phyloP scores from a whole-genome alignment of 352 stramenopile genomes.

The Globisporangium takayamanum region DNA sequence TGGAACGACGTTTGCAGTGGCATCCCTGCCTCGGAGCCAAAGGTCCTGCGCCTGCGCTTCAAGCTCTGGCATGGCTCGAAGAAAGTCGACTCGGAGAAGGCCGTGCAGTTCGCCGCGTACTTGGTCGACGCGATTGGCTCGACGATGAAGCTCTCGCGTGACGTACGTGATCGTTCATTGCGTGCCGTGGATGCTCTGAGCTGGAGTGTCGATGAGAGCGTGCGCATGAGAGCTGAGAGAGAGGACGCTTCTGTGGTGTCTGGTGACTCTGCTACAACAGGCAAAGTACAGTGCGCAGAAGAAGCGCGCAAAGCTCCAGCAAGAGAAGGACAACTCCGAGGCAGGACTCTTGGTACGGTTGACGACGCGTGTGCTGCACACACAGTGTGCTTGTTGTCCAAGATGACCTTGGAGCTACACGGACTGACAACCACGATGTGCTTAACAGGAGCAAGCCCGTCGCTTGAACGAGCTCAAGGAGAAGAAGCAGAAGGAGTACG shows the following conservation, averaged over 20 bases:
- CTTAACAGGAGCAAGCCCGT: slow-evolving; percentile 33
- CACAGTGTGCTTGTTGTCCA: background rate
- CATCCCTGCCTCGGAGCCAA: slow-evolving; percentile 58
- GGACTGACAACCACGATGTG: background rate
- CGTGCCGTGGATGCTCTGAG: too few relatives aligned
- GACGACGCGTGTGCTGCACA: background rate
- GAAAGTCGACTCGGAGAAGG: slow-evolving; percentile 45
- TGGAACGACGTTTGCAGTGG: slow-evolving; percentile 27
- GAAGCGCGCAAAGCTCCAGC: slow-evolving; percentile 61
- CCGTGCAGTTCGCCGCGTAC: slow-evolving; percentile 35
- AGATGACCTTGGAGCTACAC: background rate
- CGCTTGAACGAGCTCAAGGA: slow-evolving; percentile 50
- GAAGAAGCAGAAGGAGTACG: slow-evolving; percentile 79
- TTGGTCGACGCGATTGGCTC: slow-evolving; percentile 60
- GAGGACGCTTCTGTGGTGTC: background rate
- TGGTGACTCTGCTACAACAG: slow-evolving; percentile 17
- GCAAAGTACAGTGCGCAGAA: slow-evolving; percentile 71
- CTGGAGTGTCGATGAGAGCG: background rate
- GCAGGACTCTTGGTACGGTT: slow-evolving; percentile 24
- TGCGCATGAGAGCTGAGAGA: too few relatives aligned
- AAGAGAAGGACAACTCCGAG: slow-evolving; percentile 30
- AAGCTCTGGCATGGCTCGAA: slow-evolving; percentile 59
- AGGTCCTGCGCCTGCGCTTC: slow-evolving; percentile 53
- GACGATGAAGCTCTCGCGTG: slow-evolving; percentile 70
- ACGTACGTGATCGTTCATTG: slow-evolving; percentile 28